phyloP scores from a whole-genome alignment of 768 basidiomycete species.

The Omphalotus guepiniiformis region DNA sequence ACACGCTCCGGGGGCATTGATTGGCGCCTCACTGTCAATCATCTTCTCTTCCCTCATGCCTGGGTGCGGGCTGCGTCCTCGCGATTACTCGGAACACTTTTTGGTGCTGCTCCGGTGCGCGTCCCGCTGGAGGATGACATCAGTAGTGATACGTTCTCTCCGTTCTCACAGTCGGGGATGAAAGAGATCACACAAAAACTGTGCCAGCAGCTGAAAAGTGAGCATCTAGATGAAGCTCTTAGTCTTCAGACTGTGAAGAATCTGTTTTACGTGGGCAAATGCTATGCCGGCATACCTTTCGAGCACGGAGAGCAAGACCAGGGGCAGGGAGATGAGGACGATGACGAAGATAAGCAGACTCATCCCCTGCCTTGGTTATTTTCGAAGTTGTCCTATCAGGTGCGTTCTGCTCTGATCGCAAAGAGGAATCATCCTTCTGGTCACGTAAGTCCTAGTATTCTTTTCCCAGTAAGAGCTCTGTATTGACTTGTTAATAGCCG shows the following conservation, averaged over 20 bases:
- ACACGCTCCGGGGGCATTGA: conserved; percentile 42
- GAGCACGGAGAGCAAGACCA: conserved; percentile 22
- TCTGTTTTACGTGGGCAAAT: conserved; percentile 87
- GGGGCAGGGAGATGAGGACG: conserved; percentile 23
- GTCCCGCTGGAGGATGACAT: conserved; percentile 22
- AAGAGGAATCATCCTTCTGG: conserved; percentile 51
- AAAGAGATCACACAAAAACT: conserved; percentile 69
- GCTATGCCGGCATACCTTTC: conserved; percentile 51
- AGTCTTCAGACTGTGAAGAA: conserved; percentile 89
- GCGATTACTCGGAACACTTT: conserved; percentile 69
- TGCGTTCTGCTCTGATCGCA: conserved; percentile 68
- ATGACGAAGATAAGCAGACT: conserved; percentile 17
- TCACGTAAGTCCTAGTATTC: conserved; percentile 32
- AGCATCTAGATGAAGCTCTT: conserved; percentile 67
- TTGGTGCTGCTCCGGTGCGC: conserved; percentile 45
- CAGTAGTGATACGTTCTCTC: conserved; percentile 22
- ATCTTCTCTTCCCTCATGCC: conserved; percentile 86
- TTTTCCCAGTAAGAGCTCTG: conserved; percentile 3
- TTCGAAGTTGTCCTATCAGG: conserved; percentile 88
- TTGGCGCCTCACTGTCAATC: conserved; percentile 61
- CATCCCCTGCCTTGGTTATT: conserved; percentile 89
- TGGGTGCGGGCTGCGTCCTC: conserved; percentile 89
- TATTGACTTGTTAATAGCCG: conserved; percentile 35
- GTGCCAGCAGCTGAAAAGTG: conserved; percentile 76
- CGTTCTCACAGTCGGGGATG: conserved; percentile 54